Percentiles rank a stretch among this genome's conserved stretches.
phyloP scores from a whole-genome alignment of 257 asterid species.

The Salvia miltiorrhiza region DNA sequence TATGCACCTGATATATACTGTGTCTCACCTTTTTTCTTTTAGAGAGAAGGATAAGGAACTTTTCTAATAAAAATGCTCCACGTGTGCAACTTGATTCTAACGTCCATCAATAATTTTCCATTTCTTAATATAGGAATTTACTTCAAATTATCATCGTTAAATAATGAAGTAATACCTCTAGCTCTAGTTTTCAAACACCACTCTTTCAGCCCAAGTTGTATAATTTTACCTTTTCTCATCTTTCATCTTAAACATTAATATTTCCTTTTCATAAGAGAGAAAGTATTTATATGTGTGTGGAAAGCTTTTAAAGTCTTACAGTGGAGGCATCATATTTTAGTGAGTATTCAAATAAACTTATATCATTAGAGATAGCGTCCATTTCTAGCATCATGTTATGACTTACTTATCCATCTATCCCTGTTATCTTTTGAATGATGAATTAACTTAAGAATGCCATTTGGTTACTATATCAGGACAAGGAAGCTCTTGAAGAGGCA shows the following conservation, averaged over 20 bases:
- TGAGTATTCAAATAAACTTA: not conserved
- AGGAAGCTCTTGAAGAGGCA: conserved; percentile 72
- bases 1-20: not conserved
- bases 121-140: not conserved
- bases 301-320: not conserved
- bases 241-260: not conserved
- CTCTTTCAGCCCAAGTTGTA: not conserved
- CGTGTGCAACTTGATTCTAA: not conserved
- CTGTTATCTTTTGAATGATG: not conserved
- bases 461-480: conserved; percentile 41
- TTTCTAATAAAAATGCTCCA: not conserved
- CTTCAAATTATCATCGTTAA: not conserved
- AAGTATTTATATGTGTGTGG: not conserved
- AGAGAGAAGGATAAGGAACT: not conserved
- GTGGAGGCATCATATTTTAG: not conserved
- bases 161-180: not conserved
- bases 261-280: not conserved
- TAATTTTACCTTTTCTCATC: not conserved
- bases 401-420: not conserved
- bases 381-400: not conserved
- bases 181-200: not conserved
- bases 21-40: not conserved
- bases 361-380: not conserved
- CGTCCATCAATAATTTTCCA: not conserved
- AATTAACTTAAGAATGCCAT: conserved; percentile 1